Conservation (phyloP, 345 rosid genomes). For the Balakata baccata region DNA sequence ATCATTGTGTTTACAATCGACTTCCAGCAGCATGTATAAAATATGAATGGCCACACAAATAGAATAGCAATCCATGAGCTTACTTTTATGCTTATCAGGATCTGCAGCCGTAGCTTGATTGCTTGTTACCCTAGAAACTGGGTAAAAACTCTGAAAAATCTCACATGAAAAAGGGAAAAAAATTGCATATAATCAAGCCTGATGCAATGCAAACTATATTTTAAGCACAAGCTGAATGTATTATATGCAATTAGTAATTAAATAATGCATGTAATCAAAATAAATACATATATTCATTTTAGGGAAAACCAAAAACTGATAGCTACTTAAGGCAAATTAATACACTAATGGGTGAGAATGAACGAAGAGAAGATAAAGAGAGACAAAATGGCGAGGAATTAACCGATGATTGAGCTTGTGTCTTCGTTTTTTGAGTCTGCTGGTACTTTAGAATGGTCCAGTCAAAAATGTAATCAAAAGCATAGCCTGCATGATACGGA, state of each 20-base stretch:
- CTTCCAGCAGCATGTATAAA: background rate
- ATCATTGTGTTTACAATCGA: background rate
- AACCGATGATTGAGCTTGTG: slow-evolving; percentile 21
- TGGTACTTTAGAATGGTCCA: slow-evolving; percentile 17
- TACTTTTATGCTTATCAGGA: slow-evolving; percentile 35
- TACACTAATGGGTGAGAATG: background rate
- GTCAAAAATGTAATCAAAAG: slow-evolving; percentile 8
- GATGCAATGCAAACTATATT: background rate
- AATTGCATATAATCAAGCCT: background rate
- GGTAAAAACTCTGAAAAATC: slow-evolving; percentile 33
- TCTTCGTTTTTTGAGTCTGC: slow-evolving; percentile 22
- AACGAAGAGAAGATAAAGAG: background rate
- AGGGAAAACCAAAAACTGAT: background rate
- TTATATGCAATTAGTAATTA: background rate
- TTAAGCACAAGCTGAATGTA: background rate
- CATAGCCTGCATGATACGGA: background rate
- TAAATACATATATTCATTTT: background rate
- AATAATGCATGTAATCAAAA: background rate
- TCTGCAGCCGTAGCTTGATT: slow-evolving; percentile 25
- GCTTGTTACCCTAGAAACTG: slow-evolving; percentile 28
- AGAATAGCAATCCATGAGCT: slow-evolving; percentile 4
- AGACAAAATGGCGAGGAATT: background rate
- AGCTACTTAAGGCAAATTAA: background rate
- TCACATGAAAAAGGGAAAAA: slow-evolving; percentile 11
- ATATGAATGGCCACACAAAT: background rate